Percentiles rank a stretch among this genome's conserved stretches.
Evolutionary conservation across 2,329 filamentous ascomycete genomes (phyloP).

Genomic region (Juglanconis juglandina): DNA sequence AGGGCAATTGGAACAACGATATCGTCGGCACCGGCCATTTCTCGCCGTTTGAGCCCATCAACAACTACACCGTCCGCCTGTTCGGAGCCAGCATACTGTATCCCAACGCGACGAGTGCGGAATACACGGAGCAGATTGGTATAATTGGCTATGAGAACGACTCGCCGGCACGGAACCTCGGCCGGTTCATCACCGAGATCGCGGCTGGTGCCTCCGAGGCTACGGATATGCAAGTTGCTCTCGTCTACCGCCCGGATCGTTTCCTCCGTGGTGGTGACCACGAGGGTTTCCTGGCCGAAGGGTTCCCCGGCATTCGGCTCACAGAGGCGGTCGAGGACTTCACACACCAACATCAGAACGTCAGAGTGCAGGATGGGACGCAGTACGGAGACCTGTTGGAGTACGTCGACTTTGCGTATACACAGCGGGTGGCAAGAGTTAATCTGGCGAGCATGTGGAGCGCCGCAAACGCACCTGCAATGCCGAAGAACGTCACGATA

Average conservation of each 20-base stretch:
- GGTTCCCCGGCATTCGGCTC: slow-evolving; percentile 53
- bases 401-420: slow-evolving; percentile 56
- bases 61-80: slow-evolving; percentile 46
- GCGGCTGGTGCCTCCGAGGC: slow-evolving; percentile 40
- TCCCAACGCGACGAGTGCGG: slow-evolving; percentile 10
- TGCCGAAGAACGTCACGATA: slow-evolving; percentile 43
- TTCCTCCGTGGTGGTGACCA: slow-evolving; percentile 57
- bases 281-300: slow-evolving; percentile 50
- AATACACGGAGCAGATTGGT: slow-evolving; percentile 17
- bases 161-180: slow-evolving; percentile 47
- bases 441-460: slow-evolving; percentile 54
- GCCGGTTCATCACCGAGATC: slow-evolving; percentile 52
- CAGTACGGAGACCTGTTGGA: slow-evolving; percentile 54
- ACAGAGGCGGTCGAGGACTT: slow-evolving; percentile 58
- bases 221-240: slow-evolving; percentile 52
- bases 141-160: slow-evolving; percentile 44
- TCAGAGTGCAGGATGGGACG: slow-evolving; percentile 44
- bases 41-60: slow-evolving; percentile 32
- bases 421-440: slow-evolving; percentile 50
- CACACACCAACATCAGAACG: slow-evolving; percentile 55
- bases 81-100: slow-evolving; percentile 32
- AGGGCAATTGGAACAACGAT: slow-evolving; percentile 57
- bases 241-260: slow-evolving; percentile 54
- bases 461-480: slow-evolving; percentile 48
- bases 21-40: slow-evolving; percentile 50